Evolutionary conservation across 2,329 filamentous ascomycete species (phyloP).

Genomic region (Iodosphaeria phyllophila): DNA sequence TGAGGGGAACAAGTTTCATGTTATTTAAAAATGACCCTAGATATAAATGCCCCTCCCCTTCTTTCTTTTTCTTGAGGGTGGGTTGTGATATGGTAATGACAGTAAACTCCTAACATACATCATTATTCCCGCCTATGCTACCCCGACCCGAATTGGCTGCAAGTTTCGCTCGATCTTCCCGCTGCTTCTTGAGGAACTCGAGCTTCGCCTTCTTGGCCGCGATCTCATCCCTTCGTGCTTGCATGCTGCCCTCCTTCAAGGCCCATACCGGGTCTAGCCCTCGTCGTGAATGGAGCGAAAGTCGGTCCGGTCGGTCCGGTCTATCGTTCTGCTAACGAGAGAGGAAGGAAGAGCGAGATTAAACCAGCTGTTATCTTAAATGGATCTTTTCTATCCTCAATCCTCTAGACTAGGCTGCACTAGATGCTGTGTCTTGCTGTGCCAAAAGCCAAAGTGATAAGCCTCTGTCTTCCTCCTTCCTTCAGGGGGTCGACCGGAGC

Average conservation of each 20-base stretch:
- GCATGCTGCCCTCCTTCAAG: conserved; percentile 30
- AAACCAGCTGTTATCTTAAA: too few relatives aligned
- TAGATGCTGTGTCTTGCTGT: too few relatives aligned
- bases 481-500: too few relatives aligned
- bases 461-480: too few relatives aligned
- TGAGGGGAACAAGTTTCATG: too few relatives aligned
- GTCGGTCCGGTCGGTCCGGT: background rate
- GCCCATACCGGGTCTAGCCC: conserved; percentile 25
- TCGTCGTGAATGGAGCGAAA: conserved; percentile 1
- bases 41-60: too few relatives aligned
- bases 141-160: conserved; percentile 54
- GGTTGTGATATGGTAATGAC: conserved; percentile 1
- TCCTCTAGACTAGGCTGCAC: too few relatives aligned
- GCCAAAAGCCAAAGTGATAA: too few relatives aligned
- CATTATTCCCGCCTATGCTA: conserved; percentile 47
- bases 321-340: background rate
- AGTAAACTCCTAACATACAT: conserved; percentile 34
- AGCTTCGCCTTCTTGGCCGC: conserved; percentile 93
- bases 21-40: too few relatives aligned
- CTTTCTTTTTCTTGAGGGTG: too few relatives aligned
- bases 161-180: conserved; percentile 64
- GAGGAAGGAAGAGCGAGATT: too few relatives aligned
- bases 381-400: too few relatives aligned
- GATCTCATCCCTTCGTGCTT: conserved; percentile 88
- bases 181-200: conserved; percentile 83